Percentiles rank a stretch among this genome's conserved stretches.
These are phyloP conservation scores for Eucalyptus curtisii DNA, from an alignment of 345 rosid species.

Conservation along the genomic window DNA sequence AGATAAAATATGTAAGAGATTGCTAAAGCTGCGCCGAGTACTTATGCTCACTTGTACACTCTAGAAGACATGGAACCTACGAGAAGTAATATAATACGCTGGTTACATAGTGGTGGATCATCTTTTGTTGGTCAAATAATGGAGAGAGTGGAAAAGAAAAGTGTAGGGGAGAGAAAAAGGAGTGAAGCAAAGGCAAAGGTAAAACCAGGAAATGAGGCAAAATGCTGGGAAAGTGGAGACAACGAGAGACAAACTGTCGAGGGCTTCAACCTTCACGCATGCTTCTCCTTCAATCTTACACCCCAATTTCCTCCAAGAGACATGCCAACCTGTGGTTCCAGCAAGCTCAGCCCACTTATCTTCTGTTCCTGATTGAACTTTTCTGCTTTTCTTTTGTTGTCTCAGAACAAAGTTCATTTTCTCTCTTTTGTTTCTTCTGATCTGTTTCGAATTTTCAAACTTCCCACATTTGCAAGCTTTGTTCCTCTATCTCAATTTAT, in stretches of 20 bases:
- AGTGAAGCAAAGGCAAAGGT: not conserved
- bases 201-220: constrained; percentile 21
- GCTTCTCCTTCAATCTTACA: constrained; percentile 13
- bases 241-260: constrained; percentile 9
- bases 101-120: not conserved
- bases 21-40: not conserved
- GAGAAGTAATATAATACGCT: not conserved
- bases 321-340: constrained; percentile 18
- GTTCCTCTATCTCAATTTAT: not conserved
- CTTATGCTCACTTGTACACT: not conserved
- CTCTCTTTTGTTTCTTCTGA: not conserved
- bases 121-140: not conserved
- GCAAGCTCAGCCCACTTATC: not conserved
- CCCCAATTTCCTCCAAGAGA: not conserved
- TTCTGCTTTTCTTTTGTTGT: not conserved
- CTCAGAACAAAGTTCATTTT: not conserved
- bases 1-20: not conserved
- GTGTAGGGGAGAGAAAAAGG: not conserved
- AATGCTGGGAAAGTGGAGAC: constrained; percentile 30
- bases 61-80: not conserved
- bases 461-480: not conserved
- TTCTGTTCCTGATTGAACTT: not conserved
- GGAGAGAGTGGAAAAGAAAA: not conserved
- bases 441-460: not conserved
- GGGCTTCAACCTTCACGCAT: constrained; percentile 29